Evolutionary conservation across 1,284 basidiomycete genomes (phyloP).

Genomic region (Agroathelia rolfsii): DNA sequence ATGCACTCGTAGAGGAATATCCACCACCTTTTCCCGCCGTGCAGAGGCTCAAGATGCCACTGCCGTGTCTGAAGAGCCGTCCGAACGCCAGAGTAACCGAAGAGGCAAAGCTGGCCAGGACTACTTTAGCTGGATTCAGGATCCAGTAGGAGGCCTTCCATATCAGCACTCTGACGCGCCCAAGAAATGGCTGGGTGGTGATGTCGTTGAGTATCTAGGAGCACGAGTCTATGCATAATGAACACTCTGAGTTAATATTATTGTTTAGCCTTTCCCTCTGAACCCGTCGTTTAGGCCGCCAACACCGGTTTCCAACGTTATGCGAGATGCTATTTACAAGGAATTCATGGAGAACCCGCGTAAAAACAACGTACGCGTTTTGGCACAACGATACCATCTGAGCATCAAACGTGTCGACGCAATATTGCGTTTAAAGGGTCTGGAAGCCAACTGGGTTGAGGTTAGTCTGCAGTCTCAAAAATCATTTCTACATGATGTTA

Average conservation of each 20-base stretch:
- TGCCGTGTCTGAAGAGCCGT: slow-evolving; percentile 11
- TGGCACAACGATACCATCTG: slow-evolving; percentile 52
- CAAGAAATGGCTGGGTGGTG: slow-evolving; percentile 47
- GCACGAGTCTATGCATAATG: too few species aligned
- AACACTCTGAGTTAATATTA: slow-evolving; percentile 11
- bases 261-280: slow-evolving; percentile 66
- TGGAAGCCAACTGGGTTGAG: slow-evolving; percentile 62
- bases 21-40: too few species aligned
- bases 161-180: slow-evolving; percentile 30
- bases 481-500: slow-evolving; percentile 25
- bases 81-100: slow-evolving; percentile 9
- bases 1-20: too few species aligned
- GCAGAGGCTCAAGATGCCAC: slow-evolving; percentile 10
- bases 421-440: slow-evolving; percentile 67
- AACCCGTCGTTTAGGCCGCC: slow-evolving; percentile 76
- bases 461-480: slow-evolving; percentile 32
- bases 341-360: slow-evolving; percentile 48
- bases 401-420: slow-evolving; percentile 73
- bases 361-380: slow-evolving; percentile 44
- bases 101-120: too few species aligned
- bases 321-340: slow-evolving; percentile 44
- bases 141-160: slow-evolving; percentile 2
- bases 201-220: slow-evolving; percentile 51
- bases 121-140: too few species aligned
- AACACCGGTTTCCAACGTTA: slow-evolving; percentile 55